Base-by-base conservation (phyloP, 1,284 basidiomycete genomes). In the Naganishia albida region DNA sequence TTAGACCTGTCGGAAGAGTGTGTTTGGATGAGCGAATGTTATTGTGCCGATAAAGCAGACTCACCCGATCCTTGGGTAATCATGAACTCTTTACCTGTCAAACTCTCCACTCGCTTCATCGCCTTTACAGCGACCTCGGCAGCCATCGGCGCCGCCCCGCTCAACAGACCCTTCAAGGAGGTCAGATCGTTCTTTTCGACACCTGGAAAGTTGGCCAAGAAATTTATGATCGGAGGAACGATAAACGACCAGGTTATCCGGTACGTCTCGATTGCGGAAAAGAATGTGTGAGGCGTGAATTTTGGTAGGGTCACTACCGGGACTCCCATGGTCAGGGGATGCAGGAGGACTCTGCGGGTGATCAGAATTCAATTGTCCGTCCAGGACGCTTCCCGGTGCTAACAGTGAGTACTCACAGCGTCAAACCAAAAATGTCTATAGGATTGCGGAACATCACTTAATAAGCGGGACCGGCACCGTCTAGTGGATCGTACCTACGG, bases 201-300 rank as follows among this genome's bases (percentile, higher is more conserved):
- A n/a, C 84, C 86, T 81, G 78, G 75, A 51, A 78, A 78, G 66
- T 81, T 69, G 20, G 77, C 66, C 54, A 80, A 68, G 16, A 72
- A 71, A 42, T 95, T 86, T 4, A 93, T 80, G 52, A 96, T 86
- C 0, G 93, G 93, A 0, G 93, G 93, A 0, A 95, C 93, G 48
- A 94, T 82, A 7, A 91, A 79, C 0, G 83, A 73, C 43, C 80
- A 76, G 0, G 88, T 88, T 60, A 87, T 82, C 60, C 82, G 83
- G 79, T 89, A 90, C 69, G 82, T 80, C 73, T 89, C 88, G 70
- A 91, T 91, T 30, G 82, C 78, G 10, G 82, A 81, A 2, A 91
- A 85, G 67, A 93, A 87, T 25, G 69, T 51, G 8, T 70, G 70
- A 59, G 77, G 75, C 43, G 76, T 75, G 75, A 92, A 94, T 18